phyloP scores from a whole-genome alignment of 1,284 basidiomycete species.

The Moesziomyces antarcticus region DNA sequence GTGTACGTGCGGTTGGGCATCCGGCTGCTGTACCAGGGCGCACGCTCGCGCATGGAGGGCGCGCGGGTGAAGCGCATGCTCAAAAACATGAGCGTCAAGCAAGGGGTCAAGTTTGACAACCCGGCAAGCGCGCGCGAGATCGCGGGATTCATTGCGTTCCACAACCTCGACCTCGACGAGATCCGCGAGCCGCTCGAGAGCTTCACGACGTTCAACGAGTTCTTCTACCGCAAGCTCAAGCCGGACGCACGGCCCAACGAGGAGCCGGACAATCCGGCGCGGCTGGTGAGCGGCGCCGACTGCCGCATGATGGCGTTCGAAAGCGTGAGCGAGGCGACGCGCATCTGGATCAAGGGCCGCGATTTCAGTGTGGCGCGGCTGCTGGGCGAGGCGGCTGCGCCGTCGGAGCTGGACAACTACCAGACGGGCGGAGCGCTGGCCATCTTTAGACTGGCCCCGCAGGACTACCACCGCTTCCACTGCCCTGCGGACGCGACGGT shows the following conservation, averaged over 20 bases:
- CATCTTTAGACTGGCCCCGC: slow-evolving; percentile 80
- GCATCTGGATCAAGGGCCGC: slow-evolving; percentile 95
- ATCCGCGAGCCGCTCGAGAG: slow-evolving; percentile 83
- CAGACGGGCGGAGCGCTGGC: slow-evolving; percentile 79
- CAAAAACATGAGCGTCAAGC: slow-evolving; percentile 90
- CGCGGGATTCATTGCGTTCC: slow-evolving; percentile 87
- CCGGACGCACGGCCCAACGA: slow-evolving; percentile 82
- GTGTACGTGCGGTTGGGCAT: slow-evolving; percentile 94
- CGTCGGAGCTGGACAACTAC: slow-evolving; percentile 73
- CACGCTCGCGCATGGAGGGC: slow-evolving; percentile 88
- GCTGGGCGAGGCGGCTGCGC: slow-evolving; percentile 73
- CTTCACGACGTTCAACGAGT: slow-evolving; percentile 88
- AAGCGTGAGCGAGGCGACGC: slow-evolving; percentile 83
- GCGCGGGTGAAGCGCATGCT: slow-evolving; percentile 82
- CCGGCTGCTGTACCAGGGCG: slow-evolving; percentile 89
- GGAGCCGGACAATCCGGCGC: slow-evolving; percentile 77
- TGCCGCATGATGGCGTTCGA: slow-evolving; percentile 94
- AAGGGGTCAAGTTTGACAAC: slow-evolving; percentile 90
- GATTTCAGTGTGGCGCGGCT: slow-evolving; percentile 85
- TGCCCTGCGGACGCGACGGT: slow-evolving; percentile 83
- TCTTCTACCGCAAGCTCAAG: slow-evolving; percentile 93
- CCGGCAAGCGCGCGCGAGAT: slow-evolving; percentile 87
- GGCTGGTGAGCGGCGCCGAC: slow-evolving; percentile 88
- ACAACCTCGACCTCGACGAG: slow-evolving; percentile 83
- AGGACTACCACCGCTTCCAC: slow-evolving; percentile 96